Evolutionary conservation across 2,329 filamentous ascomycete species (phyloP).

Genomic region (Xylaria sp.): DNA sequence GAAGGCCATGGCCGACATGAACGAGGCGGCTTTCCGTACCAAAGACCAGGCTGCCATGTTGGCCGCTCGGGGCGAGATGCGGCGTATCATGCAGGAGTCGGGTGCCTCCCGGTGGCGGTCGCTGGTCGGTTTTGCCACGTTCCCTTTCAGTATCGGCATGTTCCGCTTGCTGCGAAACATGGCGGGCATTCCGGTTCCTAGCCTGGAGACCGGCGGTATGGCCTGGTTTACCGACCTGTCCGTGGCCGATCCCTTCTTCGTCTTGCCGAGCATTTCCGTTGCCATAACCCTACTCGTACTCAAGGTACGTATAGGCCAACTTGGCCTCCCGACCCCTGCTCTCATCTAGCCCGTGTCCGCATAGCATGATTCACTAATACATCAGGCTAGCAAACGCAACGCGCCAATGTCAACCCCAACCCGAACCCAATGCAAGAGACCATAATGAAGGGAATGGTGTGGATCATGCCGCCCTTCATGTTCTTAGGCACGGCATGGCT

Average conservation of each 20-base stretch:
- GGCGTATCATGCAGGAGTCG: conserved; percentile 61
- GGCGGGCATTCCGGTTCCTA: conserved; percentile 81
- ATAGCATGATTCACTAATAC: conserved; percentile 18
- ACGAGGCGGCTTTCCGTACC: conserved; percentile 51
- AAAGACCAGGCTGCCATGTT: conserved; percentile 61
- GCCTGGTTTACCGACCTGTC: conserved; percentile 86
- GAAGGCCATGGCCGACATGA: conserved; percentile 62
- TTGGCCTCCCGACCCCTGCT: too few species aligned
- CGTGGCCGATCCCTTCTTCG: conserved; percentile 77
- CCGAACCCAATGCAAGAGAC: conserved; percentile 49
- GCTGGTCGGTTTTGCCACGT: conserved; percentile 65
- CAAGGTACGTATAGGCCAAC: conserved; percentile 59
- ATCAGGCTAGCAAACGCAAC: conserved; percentile 41
- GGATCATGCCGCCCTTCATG: conserved; percentile 57
- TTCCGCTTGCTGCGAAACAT: conserved; percentile 83
- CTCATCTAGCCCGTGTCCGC: not conserved
- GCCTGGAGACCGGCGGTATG: conserved; percentile 74
- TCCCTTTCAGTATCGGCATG: conserved; percentile 81
- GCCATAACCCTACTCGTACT: conserved; percentile 67
- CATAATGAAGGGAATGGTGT: conserved; percentile 57
- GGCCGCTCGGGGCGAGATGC: conserved; percentile 60
- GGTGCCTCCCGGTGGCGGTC: conserved; percentile 65
- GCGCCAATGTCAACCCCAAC: conserved; percentile 39
- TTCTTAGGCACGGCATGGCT: conserved; percentile 60
- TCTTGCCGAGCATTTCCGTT: conserved; percentile 74